Evolutionary conservation across 2,329 filamentous ascomycete genomes (phyloP).

Genomic region (Arthroderma sp.): DNA sequence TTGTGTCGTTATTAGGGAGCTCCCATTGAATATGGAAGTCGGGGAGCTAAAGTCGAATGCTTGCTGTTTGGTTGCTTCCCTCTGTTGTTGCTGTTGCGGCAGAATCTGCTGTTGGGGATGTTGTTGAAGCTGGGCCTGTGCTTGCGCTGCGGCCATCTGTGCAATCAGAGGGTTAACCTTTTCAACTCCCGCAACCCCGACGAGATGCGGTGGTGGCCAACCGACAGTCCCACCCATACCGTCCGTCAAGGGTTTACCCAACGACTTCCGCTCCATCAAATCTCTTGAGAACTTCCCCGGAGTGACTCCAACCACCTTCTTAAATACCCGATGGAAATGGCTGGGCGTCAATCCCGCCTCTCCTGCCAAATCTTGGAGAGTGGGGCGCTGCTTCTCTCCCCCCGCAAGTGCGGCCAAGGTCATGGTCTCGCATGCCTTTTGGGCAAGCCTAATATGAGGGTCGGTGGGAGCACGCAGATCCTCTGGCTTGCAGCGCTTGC

Average conservation of each 20-base stretch:
- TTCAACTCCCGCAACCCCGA: not conserved
- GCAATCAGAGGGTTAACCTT: too few relatives aligned
- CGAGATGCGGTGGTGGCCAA: constrained; percentile 5
- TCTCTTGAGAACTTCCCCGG: constrained; percentile 29
- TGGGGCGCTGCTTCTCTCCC: constrained; percentile 19
- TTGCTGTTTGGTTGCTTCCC: not conserved
- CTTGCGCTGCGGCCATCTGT: not conserved
- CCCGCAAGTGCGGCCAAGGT: constrained; percentile 14
- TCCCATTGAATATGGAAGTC: too few relatives aligned
- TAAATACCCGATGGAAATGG: constrained; percentile 45
- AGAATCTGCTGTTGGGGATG: not conserved
- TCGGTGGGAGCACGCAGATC: constrained; percentile 16
- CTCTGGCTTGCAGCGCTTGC: constrained; percentile 44
- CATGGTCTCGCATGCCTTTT: constrained; percentile 22
- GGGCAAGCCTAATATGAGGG: constrained; percentile 20
- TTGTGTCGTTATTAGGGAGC: not conserved
- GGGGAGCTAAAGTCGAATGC: not conserved
- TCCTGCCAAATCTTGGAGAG: constrained; percentile 34
- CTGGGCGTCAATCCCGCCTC: constrained; percentile 37
- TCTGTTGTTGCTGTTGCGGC: not conserved
- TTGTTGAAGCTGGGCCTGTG: not conserved
- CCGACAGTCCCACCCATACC: constrained; percentile 7
- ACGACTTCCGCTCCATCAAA: constrained; percentile 11
- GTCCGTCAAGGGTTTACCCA: constrained; percentile 8
- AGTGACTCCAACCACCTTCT: constrained; percentile 38